These are phyloP conservation scores for Chloroidium sp. DNA, from an alignment of 163 green algal species.

Conservation along the genomic window DNA sequence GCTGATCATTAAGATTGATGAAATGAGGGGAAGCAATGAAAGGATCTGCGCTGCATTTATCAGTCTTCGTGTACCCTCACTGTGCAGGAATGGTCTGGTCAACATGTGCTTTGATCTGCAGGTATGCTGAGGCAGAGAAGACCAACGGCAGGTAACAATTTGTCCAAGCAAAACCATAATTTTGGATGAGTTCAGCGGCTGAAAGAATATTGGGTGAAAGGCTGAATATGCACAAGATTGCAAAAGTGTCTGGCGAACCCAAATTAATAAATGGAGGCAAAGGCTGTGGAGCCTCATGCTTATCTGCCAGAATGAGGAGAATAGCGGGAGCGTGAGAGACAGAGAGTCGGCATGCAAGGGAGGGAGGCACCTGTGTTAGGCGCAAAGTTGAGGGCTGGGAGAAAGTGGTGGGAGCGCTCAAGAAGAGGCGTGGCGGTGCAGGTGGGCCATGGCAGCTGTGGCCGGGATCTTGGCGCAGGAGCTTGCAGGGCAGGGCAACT, in stretches of 20 bases:
- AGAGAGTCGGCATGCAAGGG: not conserved
- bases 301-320: not conserved
- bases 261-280: not conserved
- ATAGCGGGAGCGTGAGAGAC: not conserved
- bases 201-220: not conserved
- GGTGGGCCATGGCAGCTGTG: too few species aligned
- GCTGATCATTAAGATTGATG: too few species aligned
- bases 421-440: slow-evolving; percentile 45
- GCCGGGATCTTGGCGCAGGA: too few species aligned
- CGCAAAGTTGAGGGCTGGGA: not conserved
- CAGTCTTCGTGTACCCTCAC: too few species aligned
- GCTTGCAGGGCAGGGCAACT: slow-evolving; percentile 28
- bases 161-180: not conserved
- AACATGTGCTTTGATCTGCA: not conserved
- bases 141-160: slow-evolving; percentile 55
- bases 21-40: too few species aligned
- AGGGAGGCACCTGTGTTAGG: not conserved
- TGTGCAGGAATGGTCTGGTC: too few species aligned
- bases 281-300: not conserved
- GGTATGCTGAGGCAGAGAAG: slow-evolving; percentile 76
- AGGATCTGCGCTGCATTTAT: too few species aligned
- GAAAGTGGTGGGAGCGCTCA: not conserved
- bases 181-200: not conserved
- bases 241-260: too few species aligned
- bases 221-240: not conserved